Evolutionary conservation across 345 rosid species (phyloP).

Genomic region (Leavenworthia alabamica): DNA sequence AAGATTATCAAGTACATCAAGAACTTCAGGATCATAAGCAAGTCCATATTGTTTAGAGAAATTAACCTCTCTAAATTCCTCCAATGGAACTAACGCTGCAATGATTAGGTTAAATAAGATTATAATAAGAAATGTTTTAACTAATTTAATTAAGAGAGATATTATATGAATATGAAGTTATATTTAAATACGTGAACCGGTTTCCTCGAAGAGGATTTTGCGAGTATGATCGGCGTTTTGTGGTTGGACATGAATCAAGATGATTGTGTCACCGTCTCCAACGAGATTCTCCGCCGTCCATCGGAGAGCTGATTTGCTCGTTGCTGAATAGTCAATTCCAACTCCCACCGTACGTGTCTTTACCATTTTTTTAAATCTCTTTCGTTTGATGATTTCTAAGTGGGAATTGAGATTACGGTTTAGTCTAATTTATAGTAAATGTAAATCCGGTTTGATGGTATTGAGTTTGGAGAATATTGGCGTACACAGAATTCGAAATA

Average conservation of each 20-base stretch:
- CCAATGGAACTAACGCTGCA: conserved; percentile 68
- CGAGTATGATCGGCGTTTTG: conserved; percentile 31
- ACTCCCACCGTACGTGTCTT: conserved; percentile 31
- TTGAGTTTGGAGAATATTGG: conserved; percentile 6
- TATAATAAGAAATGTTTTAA: background rate
- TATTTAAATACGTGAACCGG: conserved; percentile 28
- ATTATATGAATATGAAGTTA: background rate
- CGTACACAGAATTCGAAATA: conserved; percentile 21
- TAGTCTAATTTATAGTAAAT: conserved; percentile 4
- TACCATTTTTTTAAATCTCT: conserved; percentile 20
- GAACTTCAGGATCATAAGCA: conserved; percentile 51
- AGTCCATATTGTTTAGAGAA: conserved; percentile 54
- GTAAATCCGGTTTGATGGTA: conserved; percentile 11
- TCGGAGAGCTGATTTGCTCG: conserved; percentile 32
- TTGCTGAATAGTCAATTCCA: conserved; percentile 31
- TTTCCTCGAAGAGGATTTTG: conserved; percentile 31
- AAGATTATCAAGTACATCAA: conserved; percentile 58
- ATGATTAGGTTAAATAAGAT: background rate
- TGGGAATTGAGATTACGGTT: background rate
- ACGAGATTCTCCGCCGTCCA: conserved; percentile 31
- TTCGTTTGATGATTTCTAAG: conserved; percentile 11
- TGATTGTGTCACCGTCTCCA: conserved; percentile 20
- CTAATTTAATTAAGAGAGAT: background rate
- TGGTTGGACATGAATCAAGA: conserved; percentile 31
- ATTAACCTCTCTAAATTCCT: conserved; percentile 58